Conservation (phyloP, 441 rosid genomes). For the Metrosideros polymorpha region DNA sequence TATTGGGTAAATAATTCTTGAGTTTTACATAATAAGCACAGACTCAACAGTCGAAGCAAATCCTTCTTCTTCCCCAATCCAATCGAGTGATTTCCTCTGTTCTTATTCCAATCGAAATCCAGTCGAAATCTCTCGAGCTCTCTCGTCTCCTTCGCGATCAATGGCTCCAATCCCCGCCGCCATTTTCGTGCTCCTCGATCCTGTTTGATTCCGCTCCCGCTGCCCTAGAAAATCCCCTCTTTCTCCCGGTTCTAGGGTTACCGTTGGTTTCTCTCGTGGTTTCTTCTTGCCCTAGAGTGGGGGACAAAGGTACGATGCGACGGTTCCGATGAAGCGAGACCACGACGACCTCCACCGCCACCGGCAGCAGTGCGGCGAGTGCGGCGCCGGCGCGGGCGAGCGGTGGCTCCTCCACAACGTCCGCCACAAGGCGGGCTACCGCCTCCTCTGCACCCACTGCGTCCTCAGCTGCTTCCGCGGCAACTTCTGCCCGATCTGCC, state of each 20-base stretch:
- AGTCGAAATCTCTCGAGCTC: not conserved
- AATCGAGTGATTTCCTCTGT: not conserved
- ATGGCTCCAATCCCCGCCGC: not conserved
- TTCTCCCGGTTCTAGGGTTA: not conserved
- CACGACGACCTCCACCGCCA: not conserved
- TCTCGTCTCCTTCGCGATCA: not conserved
- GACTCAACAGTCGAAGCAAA: not conserved
- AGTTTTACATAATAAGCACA: not conserved
- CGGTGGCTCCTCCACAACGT: constrained; percentile 47
- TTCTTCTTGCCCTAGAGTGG: not conserved
- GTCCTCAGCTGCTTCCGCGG: constrained; percentile 47
- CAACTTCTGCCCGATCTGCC: constrained; percentile 60
- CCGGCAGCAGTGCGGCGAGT: constrained; percentile 28
- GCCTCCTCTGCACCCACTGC: constrained; percentile 73
- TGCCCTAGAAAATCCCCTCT: not conserved
- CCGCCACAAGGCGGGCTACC: constrained; percentile 28
- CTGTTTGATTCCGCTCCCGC: not conserved
- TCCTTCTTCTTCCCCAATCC: not conserved
- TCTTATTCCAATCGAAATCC: not conserved
- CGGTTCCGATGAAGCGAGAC: not conserved
- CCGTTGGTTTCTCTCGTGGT: not conserved
- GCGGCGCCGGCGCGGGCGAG: constrained; percentile 21
- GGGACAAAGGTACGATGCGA: not conserved
- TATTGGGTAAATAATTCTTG: not conserved
- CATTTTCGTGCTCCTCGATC: not conserved